Base-by-base conservation (phyloP, 495 filamentous ascomycete species). In the Daldinia decipiens region DNA sequence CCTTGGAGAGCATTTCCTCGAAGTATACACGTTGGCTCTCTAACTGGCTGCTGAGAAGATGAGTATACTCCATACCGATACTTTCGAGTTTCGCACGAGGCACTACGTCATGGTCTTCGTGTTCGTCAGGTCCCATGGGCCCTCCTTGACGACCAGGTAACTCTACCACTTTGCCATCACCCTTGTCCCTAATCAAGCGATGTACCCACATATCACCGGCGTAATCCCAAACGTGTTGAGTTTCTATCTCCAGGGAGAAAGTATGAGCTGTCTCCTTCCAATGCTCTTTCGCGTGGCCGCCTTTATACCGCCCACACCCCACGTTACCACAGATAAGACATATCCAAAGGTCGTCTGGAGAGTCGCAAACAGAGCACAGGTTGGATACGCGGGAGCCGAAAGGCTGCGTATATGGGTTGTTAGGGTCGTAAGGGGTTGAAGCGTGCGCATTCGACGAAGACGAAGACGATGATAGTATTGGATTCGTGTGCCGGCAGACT, bases 191-290 rank as follows among this genome's bases (percentile, higher is more conserved):
- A 60, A 98, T 95, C 36, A 99, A 88, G 9, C 95, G 91, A 80
- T 99, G 95, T 19, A 98, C 95, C 83, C 97, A 99, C 68, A 89
- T 90, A 73, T 99, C 96, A 36, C 91, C 92, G 0, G 91, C 91
- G 74, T 99, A 99, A 82, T 99, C 96, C 95, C 95, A 99, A 5
- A 99, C 93, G 65, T 95, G 91, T 76, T 99, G 95, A 0, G 94
- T 94, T 45, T 88, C 87, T 34, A 98, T 87, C 76, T 99, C 96
- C 81, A 99, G 90, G 53, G 93, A 92, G 76, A 96, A 99, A 65
- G 88, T 92, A 79, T 99, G 95, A 0, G 86, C 85, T 3, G 92
- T 96, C 52, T 92, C 85, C 81, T 97, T 93, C 85, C 92, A 99
- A 81, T 99, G 95, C 11, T 90, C 89, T 77, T 95, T 97, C 32